A percentile compares a stretch with the other conserved stretches of the same genome.
Conservation (phyloP, 2,329 filamentous ascomycete genomes). For the Hypoxylon sp. region DNA sequence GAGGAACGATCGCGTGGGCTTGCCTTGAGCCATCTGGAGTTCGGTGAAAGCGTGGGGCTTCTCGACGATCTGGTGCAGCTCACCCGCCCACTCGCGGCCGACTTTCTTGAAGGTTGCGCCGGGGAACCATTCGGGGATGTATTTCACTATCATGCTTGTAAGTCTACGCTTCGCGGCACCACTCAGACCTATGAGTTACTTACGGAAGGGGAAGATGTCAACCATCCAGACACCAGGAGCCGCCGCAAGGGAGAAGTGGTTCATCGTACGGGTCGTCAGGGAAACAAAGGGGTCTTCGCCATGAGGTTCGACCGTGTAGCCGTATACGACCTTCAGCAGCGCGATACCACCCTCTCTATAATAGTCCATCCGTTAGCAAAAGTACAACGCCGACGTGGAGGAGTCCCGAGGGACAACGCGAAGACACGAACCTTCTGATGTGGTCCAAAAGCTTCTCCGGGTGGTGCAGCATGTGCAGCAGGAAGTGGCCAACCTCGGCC, state of each 20-base stretch:
- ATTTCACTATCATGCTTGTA: conserved; percentile 23
- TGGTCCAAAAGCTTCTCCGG: conserved; percentile 51
- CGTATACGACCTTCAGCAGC: conserved; percentile 43
- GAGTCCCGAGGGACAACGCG: neutral
- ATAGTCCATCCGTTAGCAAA: conserved; percentile 35
- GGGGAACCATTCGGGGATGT: conserved; percentile 43
- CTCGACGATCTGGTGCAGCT: conserved; percentile 19
- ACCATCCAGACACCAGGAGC: conserved; percentile 40
- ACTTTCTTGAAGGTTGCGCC: conserved; percentile 40
- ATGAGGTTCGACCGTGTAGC: conserved; percentile 39
- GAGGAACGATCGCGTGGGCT: conserved; percentile 29
- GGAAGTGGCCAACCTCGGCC: conserved; percentile 52
- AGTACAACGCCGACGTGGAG: neutral
- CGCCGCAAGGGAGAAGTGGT: conserved; percentile 27
- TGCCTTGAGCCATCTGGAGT: conserved; percentile 28
- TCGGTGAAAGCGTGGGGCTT: conserved; percentile 37
- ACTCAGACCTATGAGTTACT: neutral
- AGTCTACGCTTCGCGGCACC: neutral
- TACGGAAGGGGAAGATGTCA: conserved; percentile 40
- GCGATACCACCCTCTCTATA: conserved; percentile 43
- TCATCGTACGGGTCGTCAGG: conserved; percentile 30
- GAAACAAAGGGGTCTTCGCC: conserved; percentile 38
- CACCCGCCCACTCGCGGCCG: conserved; percentile 22
- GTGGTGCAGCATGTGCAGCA: conserved; percentile 51
- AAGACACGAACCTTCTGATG: conserved; percentile 50